These are phyloP conservation scores for Multifurca ochricompacta DNA, from an alignment of 768 basidiomycete genomes.

Conservation along the genomic window DNA sequence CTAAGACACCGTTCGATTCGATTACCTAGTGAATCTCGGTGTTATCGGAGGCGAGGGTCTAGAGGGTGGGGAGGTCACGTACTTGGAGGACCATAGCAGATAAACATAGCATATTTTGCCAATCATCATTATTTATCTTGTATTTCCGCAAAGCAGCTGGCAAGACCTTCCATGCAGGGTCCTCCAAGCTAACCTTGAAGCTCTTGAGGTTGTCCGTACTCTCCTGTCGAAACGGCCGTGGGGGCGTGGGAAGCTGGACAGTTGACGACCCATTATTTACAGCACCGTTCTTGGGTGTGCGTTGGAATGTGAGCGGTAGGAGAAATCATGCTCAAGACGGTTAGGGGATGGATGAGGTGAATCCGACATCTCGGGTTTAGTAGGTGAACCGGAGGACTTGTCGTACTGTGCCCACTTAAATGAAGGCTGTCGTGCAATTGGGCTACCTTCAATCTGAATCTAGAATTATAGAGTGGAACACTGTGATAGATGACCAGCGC, in stretches of 20 bases:
- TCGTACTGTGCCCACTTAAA: conserved; percentile 86
- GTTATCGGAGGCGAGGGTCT: background rate
- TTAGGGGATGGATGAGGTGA: conserved; percentile 78
- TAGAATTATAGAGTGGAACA: conserved; percentile 22
- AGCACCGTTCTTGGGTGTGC: conserved; percentile 7
- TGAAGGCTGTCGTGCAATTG: conserved; percentile 65
- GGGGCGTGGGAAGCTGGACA: conserved; percentile 27
- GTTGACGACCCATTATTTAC: conserved; percentile 6
- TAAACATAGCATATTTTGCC: conserved; percentile 99
- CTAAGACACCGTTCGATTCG: conserved; percentile 89
- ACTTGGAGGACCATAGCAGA: conserved; percentile 94
- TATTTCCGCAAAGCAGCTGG: conserved; percentile 98
- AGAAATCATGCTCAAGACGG: conserved; percentile 62
- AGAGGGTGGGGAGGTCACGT: conserved; percentile 14
- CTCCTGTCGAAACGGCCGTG: conserved; percentile 50
- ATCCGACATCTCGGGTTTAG: conserved; percentile 59
- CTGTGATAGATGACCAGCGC: conserved; percentile 25
- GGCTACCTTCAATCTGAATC: conserved; percentile 31
- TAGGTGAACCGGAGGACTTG: conserved; percentile 73
- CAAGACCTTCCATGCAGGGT: conserved; percentile 97
- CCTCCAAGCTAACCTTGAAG: conserved; percentile 96
- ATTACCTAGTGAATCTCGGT: conserved; percentile 37
- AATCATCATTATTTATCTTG: conserved; percentile 96
- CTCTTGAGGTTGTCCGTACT: conserved; percentile 75
- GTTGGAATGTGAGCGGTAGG: conserved; percentile 13